Base-by-base conservation (phyloP, 768 basidiomycete species). In the Lactarius vividus region DNA sequence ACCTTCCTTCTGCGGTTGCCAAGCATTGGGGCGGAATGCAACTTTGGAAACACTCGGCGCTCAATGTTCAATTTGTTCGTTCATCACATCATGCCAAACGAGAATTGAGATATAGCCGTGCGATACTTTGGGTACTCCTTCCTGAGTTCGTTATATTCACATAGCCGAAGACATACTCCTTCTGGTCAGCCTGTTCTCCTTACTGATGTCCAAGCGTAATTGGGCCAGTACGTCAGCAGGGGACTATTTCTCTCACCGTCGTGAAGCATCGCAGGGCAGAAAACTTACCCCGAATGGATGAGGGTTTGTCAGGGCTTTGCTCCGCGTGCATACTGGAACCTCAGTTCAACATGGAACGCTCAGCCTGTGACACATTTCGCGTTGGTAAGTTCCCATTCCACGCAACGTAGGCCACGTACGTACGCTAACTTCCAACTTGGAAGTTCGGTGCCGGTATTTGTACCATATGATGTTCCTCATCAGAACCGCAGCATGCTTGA, bases 81-180 rank as follows among this genome's bases (percentile, higher is more conserved):
- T 62, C 68, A 69, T 69, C 65, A 69, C 61, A 69, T 67, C 68
- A 63, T 40, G 54, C 53, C 68, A 66, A 59, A 69, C 40, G 52
- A 69, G 42, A 62, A 29, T 49, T 46, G 56, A 57, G 57, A 44
- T 62, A 59, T 54, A 28, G 44, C 35, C 54, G 61, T 63, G 65
- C 26, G 68, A 60, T 13, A 16, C 42, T 44, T 59, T 39, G 26
- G 20, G 42, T 28, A 39, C 61, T 20, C 29, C 23, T 55, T 29
- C 65, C 26, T 10, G 49, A 52, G 20, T 29, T 7, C 23, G 13
- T 44, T 37, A 20, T 8, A 33, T 66, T 66, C 65, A 57, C 65
- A 63, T 57, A 54, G 61, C 57, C 52, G 59, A 54, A 52, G 65
- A 62, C 54, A 31, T 33, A 42, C 3, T 13, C 6, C 52, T 62